Percentiles rank a stretch among this genome's conserved stretches.
These are phyloP conservation scores for Neurospora terricola DNA, from an alignment of 495 filamentous ascomycete species.

Conservation along the genomic window DNA sequence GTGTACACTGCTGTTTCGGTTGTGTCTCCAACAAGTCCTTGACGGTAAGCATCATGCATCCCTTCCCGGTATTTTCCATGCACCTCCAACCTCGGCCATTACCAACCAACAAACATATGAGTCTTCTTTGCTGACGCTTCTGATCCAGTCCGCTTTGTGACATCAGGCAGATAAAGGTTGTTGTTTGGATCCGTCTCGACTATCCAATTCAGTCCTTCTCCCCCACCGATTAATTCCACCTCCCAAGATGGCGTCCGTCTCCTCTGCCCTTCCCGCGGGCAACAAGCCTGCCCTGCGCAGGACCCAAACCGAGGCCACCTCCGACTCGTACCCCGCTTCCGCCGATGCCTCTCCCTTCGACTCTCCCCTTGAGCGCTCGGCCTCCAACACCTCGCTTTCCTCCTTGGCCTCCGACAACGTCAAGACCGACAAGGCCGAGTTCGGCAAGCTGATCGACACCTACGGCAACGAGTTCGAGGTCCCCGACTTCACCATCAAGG, in stretches of 20 bases:
- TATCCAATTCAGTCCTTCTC: neutral
- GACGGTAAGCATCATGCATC: neutral
- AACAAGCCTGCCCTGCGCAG: slow-evolving; percentile 32
- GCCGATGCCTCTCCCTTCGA: slow-evolving; percentile 55
- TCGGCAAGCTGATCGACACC: slow-evolving; percentile 55
- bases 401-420: slow-evolving; percentile 63
- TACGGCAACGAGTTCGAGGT: slow-evolving; percentile 67
- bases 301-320: slow-evolving; percentile 23
- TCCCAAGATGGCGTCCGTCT: slow-evolving; percentile 29
- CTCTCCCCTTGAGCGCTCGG: slow-evolving; percentile 57
- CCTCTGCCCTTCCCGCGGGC: slow-evolving; percentile 25
- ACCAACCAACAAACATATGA: neutral
- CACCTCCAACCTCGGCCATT: neutral
- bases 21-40: neutral
- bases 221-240: neutral
- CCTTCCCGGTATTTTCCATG: neutral
- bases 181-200: neutral
- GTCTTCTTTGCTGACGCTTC: neutral
- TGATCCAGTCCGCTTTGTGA: neutral
- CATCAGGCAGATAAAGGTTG: neutral
- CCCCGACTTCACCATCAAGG: slow-evolving; percentile 70
- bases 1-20: neutral
- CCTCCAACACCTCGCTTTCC: slow-evolving; percentile 84
- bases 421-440: slow-evolving; percentile 13
- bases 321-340: slow-evolving; percentile 49